These are phyloP conservation scores for Fusarium globosum DNA, from an alignment of 2,329 filamentous ascomycete genomes.

Conservation along the genomic window DNA sequence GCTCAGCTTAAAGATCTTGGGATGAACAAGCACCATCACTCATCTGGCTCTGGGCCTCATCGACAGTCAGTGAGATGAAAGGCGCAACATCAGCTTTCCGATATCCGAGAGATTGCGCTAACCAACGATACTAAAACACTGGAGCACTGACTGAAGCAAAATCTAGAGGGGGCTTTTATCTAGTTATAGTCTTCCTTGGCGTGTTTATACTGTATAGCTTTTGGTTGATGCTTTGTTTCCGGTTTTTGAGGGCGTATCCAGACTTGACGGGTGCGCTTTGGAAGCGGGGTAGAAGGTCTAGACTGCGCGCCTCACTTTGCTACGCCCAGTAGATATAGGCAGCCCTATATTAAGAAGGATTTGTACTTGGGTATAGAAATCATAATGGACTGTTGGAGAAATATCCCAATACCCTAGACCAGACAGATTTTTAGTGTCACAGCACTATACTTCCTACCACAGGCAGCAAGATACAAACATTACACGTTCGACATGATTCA, in stretches of 20 bases:
- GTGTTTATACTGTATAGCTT: too few species aligned
- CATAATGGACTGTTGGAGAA: too few species aligned
- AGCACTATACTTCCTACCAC: too few species aligned
- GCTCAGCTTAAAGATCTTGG: background rate
- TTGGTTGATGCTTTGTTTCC: too few species aligned
- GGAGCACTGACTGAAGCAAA: background rate
- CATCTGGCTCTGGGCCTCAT: background rate
- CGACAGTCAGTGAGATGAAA: background rate
- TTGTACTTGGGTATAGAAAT: too few species aligned
- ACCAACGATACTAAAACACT: background rate
- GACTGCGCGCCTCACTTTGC: background rate
- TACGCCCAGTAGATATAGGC: background rate
- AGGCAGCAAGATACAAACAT: too few species aligned
- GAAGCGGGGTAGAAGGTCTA: background rate
- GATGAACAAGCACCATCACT: background rate
- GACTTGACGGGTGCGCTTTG: background rate
- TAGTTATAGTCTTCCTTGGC: too few species aligned
- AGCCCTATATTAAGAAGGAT: too few species aligned
- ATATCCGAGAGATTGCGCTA: background rate
- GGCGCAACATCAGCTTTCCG: background rate
- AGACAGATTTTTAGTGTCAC: too few species aligned
- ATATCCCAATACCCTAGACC: too few species aligned
- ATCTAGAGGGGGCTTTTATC: too few species aligned
- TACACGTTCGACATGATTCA: accelerated
- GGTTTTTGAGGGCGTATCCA: too few species aligned